Evolutionary conservation across 306 rosid species (phyloP), one percentile per base, ranked within the genome.

Genomic region (Fragaria nilgerrensis): DNA sequence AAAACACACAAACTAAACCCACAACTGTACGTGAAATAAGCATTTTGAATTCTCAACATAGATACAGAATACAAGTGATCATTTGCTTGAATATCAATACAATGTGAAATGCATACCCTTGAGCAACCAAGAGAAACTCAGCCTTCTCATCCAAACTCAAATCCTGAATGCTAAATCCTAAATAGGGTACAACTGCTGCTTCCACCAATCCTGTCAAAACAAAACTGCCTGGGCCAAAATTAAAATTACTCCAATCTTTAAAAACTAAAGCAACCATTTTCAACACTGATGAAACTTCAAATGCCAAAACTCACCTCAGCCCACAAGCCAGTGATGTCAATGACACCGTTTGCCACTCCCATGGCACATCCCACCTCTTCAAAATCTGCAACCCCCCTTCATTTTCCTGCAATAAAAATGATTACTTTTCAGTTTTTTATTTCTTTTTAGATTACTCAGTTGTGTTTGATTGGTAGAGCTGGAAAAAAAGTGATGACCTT

Each of bases 181-280:
- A 86, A 87, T 92, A 96, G 3, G 99, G 98, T 75, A 88, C 61
- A 72, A 92, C 90, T 19, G 93, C 88, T 52, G 97, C 88, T 87
- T 91, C 98, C 78, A 88, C 84, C 82, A 96, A 86, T 81, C 99
- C 98, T 91, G 99, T 85, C 88, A 92, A 85, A 86, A 89, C 92
- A 90, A 96, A 91, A 91, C 98, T 96, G 98, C 90, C 99, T 88
- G 99, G 97, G 91, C 89, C 85, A 90, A 84, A 83, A 77, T 90
- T 80, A 84, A 84, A 73, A 55, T 45, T 41, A 25, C 76, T 79
- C 85, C 58, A 75, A 58, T 56, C 15, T 22, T 25, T 2, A 20
- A 23, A 55, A 7, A 53, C 22, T 19, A 52, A 50, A 52, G 23
- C 58, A 52, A 52, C 22, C 20, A 71, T 19, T 43, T 43, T 8